These are phyloP conservation scores for Botrytis cinerea DNA, from an alignment of 2,329 filamentous ascomycete genomes.

Conservation along the genomic window DNA sequence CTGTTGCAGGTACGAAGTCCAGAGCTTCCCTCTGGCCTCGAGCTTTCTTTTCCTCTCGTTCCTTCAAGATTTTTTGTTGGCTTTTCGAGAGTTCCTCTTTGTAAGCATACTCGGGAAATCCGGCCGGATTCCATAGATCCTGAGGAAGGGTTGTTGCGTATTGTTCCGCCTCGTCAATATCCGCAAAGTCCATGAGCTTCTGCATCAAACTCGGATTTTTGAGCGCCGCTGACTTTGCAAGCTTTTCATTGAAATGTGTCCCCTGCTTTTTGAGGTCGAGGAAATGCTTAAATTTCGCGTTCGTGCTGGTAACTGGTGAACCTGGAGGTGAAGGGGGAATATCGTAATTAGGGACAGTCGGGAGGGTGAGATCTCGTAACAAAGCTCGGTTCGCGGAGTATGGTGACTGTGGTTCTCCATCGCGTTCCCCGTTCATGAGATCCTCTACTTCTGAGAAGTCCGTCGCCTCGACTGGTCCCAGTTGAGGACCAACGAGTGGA, in stretches of 20 bases:
- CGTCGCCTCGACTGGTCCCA: conserved; percentile 36
- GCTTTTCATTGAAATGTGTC: conserved; percentile 75
- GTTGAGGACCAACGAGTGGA: conserved; percentile 36
- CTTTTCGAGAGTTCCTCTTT: conserved; percentile 52
- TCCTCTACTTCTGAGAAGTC: conserved; percentile 14
- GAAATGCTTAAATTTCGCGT: conserved; percentile 72
- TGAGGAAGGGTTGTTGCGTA: conserved; percentile 63
- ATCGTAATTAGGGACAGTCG: conserved; percentile 68
- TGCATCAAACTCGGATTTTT: conserved; percentile 72
- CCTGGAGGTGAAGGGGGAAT: conserved; percentile 74
- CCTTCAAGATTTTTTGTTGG: conserved; percentile 44
- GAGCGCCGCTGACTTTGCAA: conserved; percentile 66
- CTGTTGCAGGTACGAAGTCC: conserved; percentile 41
- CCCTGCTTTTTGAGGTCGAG: conserved; percentile 75
- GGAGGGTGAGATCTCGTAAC: conserved; percentile 72
- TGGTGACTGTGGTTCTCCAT: conserved; percentile 53
- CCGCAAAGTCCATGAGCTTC: conserved; percentile 71
- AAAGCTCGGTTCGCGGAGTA: conserved; percentile 66
- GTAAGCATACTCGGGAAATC: conserved; percentile 57
- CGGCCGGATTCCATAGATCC: conserved; percentile 59
- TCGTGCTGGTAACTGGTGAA: conserved; percentile 54
- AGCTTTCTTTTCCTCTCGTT: conserved; percentile 39
- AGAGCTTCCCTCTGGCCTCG: conserved; percentile 39
- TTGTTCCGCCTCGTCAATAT: conserved; percentile 56
- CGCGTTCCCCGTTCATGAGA: conserved; percentile 35